Conservation (phyloP, 2,329 filamentous ascomycete genomes). For the Keithomyces neogunnii region DNA sequence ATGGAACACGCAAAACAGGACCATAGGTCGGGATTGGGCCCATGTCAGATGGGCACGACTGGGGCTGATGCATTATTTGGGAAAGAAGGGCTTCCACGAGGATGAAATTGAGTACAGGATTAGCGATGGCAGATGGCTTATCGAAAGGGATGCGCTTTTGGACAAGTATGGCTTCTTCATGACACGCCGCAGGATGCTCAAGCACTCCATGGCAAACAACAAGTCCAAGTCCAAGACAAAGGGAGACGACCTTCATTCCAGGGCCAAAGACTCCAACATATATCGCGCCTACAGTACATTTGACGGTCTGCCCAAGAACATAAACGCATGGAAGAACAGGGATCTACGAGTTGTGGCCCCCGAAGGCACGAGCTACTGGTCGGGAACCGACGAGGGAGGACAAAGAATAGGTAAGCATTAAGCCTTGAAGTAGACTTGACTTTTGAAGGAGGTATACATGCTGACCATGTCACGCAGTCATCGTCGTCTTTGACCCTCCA, state of each 20-base stretch:
- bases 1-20: conserved; percentile 14
- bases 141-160: conserved; percentile 14
- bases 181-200: conserved; percentile 10
- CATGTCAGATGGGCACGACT: conserved; percentile 15
- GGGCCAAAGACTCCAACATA: conserved; percentile 16
- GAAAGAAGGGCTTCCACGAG: conserved; percentile 16
- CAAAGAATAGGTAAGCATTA: conserved; percentile 13
- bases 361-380: conserved; percentile 18
- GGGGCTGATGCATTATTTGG: conserved; percentile 15
- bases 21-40: conserved; percentile 10
- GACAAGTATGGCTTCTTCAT: conserved; percentile 14
- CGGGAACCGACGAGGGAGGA: conserved; percentile 11
- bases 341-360: conserved; percentile 19
- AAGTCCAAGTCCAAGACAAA: conserved; percentile 6
- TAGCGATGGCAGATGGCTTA: conserved; percentile 14
- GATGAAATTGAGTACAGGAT: conserved; percentile 15
- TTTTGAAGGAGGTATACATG: neutral
- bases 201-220: neutral
- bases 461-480: neutral
- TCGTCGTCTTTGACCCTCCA: conserved; percentile 12
- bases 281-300: conserved; percentile 21
- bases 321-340: conserved; percentile 15
- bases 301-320: conserved; percentile 14
- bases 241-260: conserved; percentile 4
- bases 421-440: too few relatives aligned